phyloP scores from a whole-genome alignment of 805 yeast species.

The Metschnikowia sp. region DNA sequence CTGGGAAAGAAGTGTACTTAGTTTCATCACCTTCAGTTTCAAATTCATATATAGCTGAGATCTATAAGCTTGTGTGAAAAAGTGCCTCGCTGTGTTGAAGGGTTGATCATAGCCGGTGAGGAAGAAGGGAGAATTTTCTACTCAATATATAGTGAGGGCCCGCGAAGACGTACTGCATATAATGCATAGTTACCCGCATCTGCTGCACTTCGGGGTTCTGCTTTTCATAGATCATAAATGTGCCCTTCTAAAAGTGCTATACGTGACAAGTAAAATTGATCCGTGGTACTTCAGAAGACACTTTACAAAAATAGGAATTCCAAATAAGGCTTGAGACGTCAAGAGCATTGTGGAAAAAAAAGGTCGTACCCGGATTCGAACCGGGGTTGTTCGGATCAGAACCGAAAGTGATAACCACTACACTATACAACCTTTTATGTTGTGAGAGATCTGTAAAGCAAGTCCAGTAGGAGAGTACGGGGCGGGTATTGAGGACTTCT shows the following conservation, averaged over 20 bases:
- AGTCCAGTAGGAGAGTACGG: too few species aligned
- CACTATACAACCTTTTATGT: slow-evolving; percentile 51
- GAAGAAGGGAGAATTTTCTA: neutral
- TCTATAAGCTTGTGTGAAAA: slow-evolving; percentile 23
- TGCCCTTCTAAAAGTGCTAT: neutral
- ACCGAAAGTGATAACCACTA: slow-evolving; percentile 81
- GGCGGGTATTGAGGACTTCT: too few species aligned
- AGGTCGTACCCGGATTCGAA: slow-evolving; percentile 85
- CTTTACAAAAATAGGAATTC: neutral
- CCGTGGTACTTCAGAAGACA: neutral
- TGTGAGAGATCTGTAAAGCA: too few species aligned
- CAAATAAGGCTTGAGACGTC: neutral
- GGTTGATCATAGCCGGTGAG: neutral
- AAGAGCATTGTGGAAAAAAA: slow-evolving; percentile 1
- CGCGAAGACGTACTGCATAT: slow-evolving; percentile 15
- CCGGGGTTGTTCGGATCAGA: slow-evolving; percentile 82
- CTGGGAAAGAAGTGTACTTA: slow-evolving; percentile 84
- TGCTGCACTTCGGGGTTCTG: neutral
- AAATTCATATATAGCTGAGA: slow-evolving; percentile 10
- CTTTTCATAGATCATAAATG: neutral
- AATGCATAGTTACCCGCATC: slow-evolving; percentile 12
- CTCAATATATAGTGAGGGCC: slow-evolving; percentile 6
- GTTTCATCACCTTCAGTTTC: slow-evolving; percentile 39
- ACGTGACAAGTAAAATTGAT: neutral
- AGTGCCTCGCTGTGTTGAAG: slow-evolving; percentile 12